Conservation (phyloP, 305 asterid genomes). For the Fraxinus nigra region DNA sequence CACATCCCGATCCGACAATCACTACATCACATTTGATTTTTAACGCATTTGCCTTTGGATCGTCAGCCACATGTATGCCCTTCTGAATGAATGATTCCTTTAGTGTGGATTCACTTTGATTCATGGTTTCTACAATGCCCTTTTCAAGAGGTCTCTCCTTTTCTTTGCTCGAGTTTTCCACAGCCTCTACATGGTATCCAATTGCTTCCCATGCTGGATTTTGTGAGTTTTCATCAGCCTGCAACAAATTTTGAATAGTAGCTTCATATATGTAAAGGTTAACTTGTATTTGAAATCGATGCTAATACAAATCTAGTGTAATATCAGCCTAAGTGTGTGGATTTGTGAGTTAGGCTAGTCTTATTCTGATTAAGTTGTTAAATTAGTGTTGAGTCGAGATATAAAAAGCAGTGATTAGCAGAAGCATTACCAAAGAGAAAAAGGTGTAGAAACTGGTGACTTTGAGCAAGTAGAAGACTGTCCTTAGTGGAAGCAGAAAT, state of each 20-base stretch:
- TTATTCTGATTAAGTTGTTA: background rate
- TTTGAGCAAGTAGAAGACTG: constrained; percentile 51
- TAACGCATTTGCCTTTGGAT: constrained; percentile 16
- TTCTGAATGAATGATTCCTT: constrained; percentile 53
- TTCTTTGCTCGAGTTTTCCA: constrained; percentile 17
- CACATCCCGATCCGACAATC: constrained; percentile 89
- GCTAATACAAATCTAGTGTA: background rate
- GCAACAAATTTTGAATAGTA: constrained; percentile 21
- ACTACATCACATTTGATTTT: constrained; percentile 76
- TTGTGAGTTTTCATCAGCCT: constrained; percentile 61
- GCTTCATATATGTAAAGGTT: background rate
- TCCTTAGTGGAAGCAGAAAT: constrained; percentile 52
- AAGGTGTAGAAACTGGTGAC: constrained; percentile 43
- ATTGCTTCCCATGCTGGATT: constrained; percentile 78
- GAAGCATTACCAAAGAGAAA: constrained; percentile 56
- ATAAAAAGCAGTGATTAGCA: background rate
- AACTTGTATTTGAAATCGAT: background rate
- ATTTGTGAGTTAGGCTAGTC: background rate
- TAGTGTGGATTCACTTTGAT: constrained; percentile 46
- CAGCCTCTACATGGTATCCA: constrained; percentile 53
- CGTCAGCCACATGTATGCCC: constrained; percentile 46
- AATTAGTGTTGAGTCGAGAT: background rate
- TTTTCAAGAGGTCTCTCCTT: constrained; percentile 64
- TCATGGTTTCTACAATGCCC: constrained; percentile 61
- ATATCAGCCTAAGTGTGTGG: background rate